Evolutionary conservation across 768 basidiomycete genomes (phyloP), one percentile per base, ranked within the genome.

Genomic region (Amanita fuliginea): DNA sequence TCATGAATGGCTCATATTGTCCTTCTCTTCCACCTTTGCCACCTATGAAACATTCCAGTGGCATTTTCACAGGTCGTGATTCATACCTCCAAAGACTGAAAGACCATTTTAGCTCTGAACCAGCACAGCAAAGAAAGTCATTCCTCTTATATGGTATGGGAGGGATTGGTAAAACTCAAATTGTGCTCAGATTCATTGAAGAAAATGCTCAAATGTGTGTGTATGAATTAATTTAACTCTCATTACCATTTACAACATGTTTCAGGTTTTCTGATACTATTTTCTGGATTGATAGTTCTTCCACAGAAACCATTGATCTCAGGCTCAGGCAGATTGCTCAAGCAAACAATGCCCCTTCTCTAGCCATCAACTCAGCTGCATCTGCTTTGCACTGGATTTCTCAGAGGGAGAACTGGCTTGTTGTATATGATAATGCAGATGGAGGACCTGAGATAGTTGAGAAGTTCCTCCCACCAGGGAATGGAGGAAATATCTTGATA

Each of bases 271-370:
- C 42, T 45, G 11, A 52, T 26, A 53, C 26, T 6, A 6, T 56
- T 19, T 59, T 58, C 35, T 60, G 57, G 55, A 51, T 59, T 54
- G 58, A 60, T 53, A 54, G 56, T 8, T 53, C 59, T 14, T 55
- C 49, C 7, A 18, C 35, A 13, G 50, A 51, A 5, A 56, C 53
- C n/a, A 52, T 58, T 30, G 28, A 30, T 9, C 28, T 32, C 24
- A 26, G 6, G 46, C 45, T 19, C 36, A 33, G 11, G 43, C 19
- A 52, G 55, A 40, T 47, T 58, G n/a, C 42, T 46, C 37, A 40
- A 19, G 32, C 46, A 53, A 24, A 45, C 21, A 35, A 47, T 18
- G 28, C 46, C 4, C 28, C 43, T 26, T 21, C 16, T 21, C n/a
- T 11, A 32, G 35, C 35, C 4, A 51, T 16, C 18, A n/a, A 49